Evolutionary conservation across 331 rosid genomes (phyloP).

Genomic region (Quercus lobata): DNA sequence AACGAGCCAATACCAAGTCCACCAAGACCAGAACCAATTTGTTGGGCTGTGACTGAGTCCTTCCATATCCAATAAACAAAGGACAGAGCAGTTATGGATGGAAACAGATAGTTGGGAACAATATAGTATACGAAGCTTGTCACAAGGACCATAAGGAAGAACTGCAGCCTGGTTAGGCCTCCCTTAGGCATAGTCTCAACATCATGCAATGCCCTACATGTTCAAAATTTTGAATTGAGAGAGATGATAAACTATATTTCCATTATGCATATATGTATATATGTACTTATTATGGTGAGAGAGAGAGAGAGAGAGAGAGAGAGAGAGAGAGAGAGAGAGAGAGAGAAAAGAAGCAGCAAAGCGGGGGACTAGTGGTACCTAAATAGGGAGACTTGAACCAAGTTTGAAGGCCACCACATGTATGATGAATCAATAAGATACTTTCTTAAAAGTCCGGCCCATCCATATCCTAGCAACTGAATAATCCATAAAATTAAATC

Average conservation of each 20-base stretch:
- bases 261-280: too few relatives aligned
- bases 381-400: slow-evolving; percentile 49
- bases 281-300: too few relatives aligned
- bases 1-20: slow-evolving; percentile 51
- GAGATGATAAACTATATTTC: background rate
- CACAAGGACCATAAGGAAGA: slow-evolving; percentile 32
- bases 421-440: slow-evolving; percentile 41
- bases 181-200: slow-evolving; percentile 36
- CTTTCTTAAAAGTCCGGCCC: slow-evolving; percentile 43
- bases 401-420: slow-evolving; percentile 56
- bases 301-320: background rate
- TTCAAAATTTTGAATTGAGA: background rate
- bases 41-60: too few relatives aligned
- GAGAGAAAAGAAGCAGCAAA: background rate
- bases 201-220: slow-evolving; percentile 43
- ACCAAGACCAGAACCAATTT: slow-evolving; percentile 34
- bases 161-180: slow-evolving; percentile 37
- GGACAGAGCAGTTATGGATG: too few relatives aligned
- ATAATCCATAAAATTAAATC: background rate
- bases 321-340: too few relatives aligned
- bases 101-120: slow-evolving; percentile 15
- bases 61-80: too few relatives aligned
- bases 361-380: slow-evolving; percentile 9
- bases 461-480: slow-evolving; percentile 48
- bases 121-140: slow-evolving; percentile 45